Evolutionary conservation across 2,329 filamentous ascomycete genomes (phyloP), one percentile per base, ranked within the genome.

Genomic region (Colletotrichum musae): DNA sequence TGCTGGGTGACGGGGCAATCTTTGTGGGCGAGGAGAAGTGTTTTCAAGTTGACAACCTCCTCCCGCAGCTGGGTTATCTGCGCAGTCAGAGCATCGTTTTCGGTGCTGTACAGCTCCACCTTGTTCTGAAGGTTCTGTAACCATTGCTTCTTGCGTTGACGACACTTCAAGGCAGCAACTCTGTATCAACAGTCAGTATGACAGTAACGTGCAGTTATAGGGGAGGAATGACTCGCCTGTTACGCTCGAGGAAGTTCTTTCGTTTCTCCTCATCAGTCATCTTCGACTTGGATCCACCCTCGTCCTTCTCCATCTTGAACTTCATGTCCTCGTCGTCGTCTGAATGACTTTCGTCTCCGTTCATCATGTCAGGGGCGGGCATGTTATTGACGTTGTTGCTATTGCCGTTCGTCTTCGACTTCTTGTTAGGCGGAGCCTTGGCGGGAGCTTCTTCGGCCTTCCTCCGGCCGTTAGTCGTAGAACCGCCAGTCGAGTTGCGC

Each of bases 241-340:
- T 99, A 32, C 96, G 88, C 78, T 99, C 96, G 2, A 99, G 85
- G 80, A 99, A 99, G 79, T 98, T 99, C 84, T 97, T 97, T 50
- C 96, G 89, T 85, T 99, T 99, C 84, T 99, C 96, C 77, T 98
- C 96, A 65, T 98, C 96, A 0, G 95, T 98, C 94, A 98, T 97
- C 85, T 97, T 98, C 0, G 80, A 77, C 80, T 91, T 92, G 50
- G 85, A 89, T 48, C 86, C 84, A 56, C 89, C 84, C 36, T 85
- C 87, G 6, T 88, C 85, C 58, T 89, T 87, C 18, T 70, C 68
- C n/a, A 63, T 64, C 48, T 70, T 64, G 9, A 45, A 47, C 54
- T 85, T 88, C 72, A 86, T 77, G 5, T 88, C 84, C 5, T 89
- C 85, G 2, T 89, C 87, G 26, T 84, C 84, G 5, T 83, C 81